These are phyloP conservation scores for Diutina sp. DNA, from an alignment of 1,139 yeast genomes.

Conservation along the genomic window DNA sequence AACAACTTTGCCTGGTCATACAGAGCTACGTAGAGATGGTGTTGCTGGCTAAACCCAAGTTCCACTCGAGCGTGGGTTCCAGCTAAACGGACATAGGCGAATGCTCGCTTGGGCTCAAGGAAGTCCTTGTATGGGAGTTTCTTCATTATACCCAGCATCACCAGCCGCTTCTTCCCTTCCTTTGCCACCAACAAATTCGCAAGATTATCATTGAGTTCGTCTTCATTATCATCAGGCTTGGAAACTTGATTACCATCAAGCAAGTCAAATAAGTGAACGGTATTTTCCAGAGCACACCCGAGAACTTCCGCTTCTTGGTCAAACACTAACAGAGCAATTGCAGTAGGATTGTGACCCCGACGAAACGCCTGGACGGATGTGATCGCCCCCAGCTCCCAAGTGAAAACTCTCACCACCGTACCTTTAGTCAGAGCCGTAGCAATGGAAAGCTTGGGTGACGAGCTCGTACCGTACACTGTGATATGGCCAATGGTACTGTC, in stretches of 20 bases:
- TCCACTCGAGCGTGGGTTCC: constrained; percentile 21
- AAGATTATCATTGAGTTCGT: constrained; percentile 26
- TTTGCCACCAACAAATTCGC: constrained; percentile 21
- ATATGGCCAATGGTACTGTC: not conserved
- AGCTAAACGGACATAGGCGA: constrained; percentile 28
- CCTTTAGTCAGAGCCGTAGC: not conserved
- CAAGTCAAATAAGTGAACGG: not conserved
- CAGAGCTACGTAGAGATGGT: constrained; percentile 23
- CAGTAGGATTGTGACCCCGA: not conserved
- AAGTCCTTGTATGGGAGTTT: constrained; percentile 31
- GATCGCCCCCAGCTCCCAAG: not conserved
- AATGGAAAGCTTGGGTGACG: not conserved
- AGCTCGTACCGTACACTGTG: not conserved
- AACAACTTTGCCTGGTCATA: constrained; percentile 27
- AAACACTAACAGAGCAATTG: not conserved
- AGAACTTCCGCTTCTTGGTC: not conserved
- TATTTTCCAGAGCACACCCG: not conserved
- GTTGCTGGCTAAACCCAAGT: constrained; percentile 24
- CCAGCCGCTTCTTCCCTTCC: constrained; percentile 12
- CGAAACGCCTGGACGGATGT: not conserved
- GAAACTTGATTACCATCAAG: not conserved
- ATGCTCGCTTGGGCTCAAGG: constrained; percentile 29
- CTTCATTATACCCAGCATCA: constrained; percentile 13
- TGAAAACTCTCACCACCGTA: not conserved
- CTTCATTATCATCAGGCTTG: constrained; percentile 3